Evolutionary conservation across 805 yeast species (phyloP), one percentile per base, ranked within the genome.

Genomic region (Saturnispora gosingensis): DNA sequence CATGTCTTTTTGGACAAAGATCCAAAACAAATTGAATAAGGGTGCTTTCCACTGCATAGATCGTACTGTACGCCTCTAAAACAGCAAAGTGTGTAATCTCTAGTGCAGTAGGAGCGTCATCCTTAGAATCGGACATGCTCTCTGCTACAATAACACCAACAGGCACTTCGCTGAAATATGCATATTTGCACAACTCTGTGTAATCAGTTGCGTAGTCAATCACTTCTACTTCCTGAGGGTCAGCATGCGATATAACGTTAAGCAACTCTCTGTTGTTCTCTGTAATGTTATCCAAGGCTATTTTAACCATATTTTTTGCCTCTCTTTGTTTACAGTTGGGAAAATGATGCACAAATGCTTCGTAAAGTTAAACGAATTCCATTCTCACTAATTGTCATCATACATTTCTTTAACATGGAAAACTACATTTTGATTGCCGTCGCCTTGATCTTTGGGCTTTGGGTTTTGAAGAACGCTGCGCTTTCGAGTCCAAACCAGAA

Each of bases 81-180:
- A 88, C 91, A 1, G 50, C 49, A 10, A 66, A 45, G 22, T 56
- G 45, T 9, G 59, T 55, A 20, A 67, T 54, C 3, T 58, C 22
- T 16, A 66, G 52, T 2, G 67, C 70, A 16, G 59, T 51, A 1
- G 69, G 69, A 0, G 65, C 51, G 30, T 62, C 71, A 5, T 72
- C 71, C 45, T 73, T 70, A 13, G 69, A 59, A 20, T 78, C 71
- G 52, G 74, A 72, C 49, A 75, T 67, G 8, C 73, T 66, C 57
- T 71, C 73, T 51, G 85, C 83, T 54, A 82, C 81, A 46, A 88
- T 69, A 4, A 81, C 83, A 15, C 93, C 96, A 4, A 88, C 91
- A 7, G 96, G 88, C 5, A 85, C 77, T 60, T 85, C 96, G 46
- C 83, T 77, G 65, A 74, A 84, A 67, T 73, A 85, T 0, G 71